Base-by-base conservation (phyloP, 192 early-diverging fungal species). In the Coemansia sp. region DNA sequence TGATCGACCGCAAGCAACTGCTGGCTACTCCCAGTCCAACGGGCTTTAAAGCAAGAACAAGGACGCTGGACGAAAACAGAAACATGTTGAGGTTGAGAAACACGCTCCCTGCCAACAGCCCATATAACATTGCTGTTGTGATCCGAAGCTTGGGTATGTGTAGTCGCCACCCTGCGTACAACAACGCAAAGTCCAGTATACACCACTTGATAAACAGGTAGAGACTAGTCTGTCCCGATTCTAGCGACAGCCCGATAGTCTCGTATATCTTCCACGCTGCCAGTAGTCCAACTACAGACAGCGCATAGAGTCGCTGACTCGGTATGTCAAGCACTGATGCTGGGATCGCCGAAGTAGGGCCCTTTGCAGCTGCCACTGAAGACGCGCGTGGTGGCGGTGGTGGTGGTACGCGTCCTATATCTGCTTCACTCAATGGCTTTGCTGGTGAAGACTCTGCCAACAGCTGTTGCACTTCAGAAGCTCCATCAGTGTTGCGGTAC, bases 201-300 rank as follows among this genome's bases (percentile, higher is more conserved):
- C 64, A 71, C 81, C 81, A 84, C 65, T 84, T 78, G 27, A 67
- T 27, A 66, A 84, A 76, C 68, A 84, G 16, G 27, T 63, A 65
- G 13, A 73, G 22, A 69, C 79, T 83, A 18, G 70, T 72, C 15
- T 47, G 63, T 13, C 47, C 71, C 20, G 60, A 18, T 7, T 73
- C 63, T 2, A 76, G 53, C 8, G 66, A 64, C 61, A 79, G 22
- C 1, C 36, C 43, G 22, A 76, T 39, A 4, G 73, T 74, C 16
- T 84, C 71, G 68, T 76, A 84, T 12, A 67, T 12, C 65, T 84
- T 84, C 81, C 76, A 79, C 5, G 81, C 81, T 16, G 65, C 39
- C 24, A 79, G 55, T 6, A 76, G 53, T 5, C 20, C 76, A 24
- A 70, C 27, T 15, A 58, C 46, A 1, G 70, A 73, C 38, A 76